Conservation (phyloP, 225 moss, liverwort and hornwort species). For the Climacium dendroides region DNA sequence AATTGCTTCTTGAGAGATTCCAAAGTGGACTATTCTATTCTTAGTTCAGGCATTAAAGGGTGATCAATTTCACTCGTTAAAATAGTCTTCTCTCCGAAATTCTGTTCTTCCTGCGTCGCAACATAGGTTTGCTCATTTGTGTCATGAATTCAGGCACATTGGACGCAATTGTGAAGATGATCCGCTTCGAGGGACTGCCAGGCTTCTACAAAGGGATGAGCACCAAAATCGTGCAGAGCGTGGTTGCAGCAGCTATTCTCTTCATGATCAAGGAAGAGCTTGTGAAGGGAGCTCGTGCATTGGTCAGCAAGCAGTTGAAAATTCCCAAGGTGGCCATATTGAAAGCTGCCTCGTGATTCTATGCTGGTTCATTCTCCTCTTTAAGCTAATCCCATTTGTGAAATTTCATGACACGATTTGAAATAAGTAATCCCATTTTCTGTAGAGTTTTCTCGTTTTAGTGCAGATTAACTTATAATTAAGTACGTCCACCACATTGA, state of each 20-base stretch:
- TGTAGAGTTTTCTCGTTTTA: background rate
- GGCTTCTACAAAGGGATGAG: slow-evolving; percentile 98
- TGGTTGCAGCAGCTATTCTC: slow-evolving; percentile 78
- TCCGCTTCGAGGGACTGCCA: slow-evolving; percentile 59
- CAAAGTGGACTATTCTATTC: background rate
- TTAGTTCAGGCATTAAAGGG: background rate
- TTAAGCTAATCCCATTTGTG: background rate
- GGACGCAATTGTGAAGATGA: slow-evolving; percentile 83
- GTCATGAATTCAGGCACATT: slow-evolving; percentile 41
- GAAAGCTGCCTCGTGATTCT: slow-evolving; percentile 6
- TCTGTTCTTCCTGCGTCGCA: background rate
- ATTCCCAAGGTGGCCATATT: slow-evolving; percentile 8
- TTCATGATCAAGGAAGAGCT: slow-evolving; percentile 97
- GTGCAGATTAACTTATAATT: background rate
- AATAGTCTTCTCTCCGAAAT: background rate
- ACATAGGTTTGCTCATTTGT: background rate
- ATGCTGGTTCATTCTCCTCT: background rate
- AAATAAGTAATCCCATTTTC: background rate
- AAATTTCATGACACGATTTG: background rate
- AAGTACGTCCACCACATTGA: background rate
- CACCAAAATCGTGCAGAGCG: slow-evolving; percentile 96
- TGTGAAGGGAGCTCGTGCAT: slow-evolving; percentile 67
- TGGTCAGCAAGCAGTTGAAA: slow-evolving; percentile 46
- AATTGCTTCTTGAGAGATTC: background rate
- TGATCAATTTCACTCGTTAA: background rate